Conservation (phyloP, 495 filamentous ascomycete genomes). For the Trichocladium antarcticum region DNA sequence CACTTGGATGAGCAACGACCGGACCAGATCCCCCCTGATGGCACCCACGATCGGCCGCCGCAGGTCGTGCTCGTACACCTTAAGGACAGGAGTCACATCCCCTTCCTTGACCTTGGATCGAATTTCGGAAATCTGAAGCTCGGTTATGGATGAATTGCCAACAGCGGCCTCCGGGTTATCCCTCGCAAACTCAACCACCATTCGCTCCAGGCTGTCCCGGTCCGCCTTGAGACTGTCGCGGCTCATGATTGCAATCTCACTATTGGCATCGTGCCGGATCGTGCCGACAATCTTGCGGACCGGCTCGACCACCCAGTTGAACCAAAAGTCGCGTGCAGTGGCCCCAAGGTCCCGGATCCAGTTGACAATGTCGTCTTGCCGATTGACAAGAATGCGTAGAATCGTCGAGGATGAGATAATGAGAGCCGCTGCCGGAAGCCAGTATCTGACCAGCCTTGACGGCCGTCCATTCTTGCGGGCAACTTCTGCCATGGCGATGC, state of each 20-base stretch:
- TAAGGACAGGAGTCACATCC: conserved; percentile 82
- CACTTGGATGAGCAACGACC: conserved; percentile 86
- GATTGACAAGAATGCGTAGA: conserved; percentile 59
- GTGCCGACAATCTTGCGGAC: conserved; percentile 72
- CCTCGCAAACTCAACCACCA: conserved; percentile 90
- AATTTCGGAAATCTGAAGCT: conserved; percentile 56
- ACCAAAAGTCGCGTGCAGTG: conserved; percentile 80
- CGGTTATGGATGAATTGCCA: conserved; percentile 34
- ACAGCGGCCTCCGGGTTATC: conserved; percentile 53
- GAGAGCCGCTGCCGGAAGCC: conserved; percentile 59
- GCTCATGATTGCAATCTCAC: conserved; percentile 92
- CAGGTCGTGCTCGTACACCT: conserved; percentile 81
- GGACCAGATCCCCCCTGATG: conserved; percentile 72
- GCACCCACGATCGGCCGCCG: conserved; percentile 67
- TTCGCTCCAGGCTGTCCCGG: conserved; percentile 81
- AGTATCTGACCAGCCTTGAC: conserved; percentile 67
- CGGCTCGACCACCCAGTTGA: conserved; percentile 89
- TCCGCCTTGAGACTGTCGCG: conserved; percentile 80
- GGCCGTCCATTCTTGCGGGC: conserved; percentile 60
- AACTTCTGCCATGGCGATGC: conserved; percentile 35
- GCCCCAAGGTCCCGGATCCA: conserved; percentile 67
- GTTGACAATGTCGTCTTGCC: conserved; percentile 56
- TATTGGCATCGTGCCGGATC: conserved; percentile 80
- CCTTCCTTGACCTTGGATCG: conserved; percentile 72
- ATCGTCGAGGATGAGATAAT: conserved; percentile 72